Evolutionary conservation across 345 rosid genomes (phyloP), one percentile per base, ranked within the genome.

Genomic region (Geranium rotundifolium): DNA sequence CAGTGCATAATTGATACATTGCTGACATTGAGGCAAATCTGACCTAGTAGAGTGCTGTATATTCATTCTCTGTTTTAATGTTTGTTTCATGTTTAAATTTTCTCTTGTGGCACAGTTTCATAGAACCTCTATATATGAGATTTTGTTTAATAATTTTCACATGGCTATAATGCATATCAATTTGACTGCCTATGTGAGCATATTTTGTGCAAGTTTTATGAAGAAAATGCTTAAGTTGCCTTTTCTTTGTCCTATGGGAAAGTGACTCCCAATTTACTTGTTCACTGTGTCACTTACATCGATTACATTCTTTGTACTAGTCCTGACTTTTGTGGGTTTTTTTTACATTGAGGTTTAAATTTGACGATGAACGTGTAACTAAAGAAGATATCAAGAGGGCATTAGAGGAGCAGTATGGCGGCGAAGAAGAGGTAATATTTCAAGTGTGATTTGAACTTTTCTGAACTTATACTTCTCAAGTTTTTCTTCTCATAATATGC

Each of bases 341-440:
- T 57, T 29, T 29, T 10, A 57, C 29, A 19, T 17, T 57, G 55
- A 80, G 84, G 84, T 77, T 67, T 65, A 80, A 80, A 62, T 80
- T 77, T 67, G 84, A 80, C n/a, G 84, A 80, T 71, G 84, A 80
- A 58, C 63, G 84, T 65, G 84, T 80, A 61, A 80, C 84, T 23
- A 80, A 80, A 65, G 84, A 80, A 74, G 84, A 77, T 54, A 30
- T 75, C 46, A 80, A 73, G 69, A 80, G 81, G 71, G 84, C 82
- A 50, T 60, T 80, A 55, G 84, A 80, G 58, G 84, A 80, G 74
- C 84, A 80, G 67, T 80, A 80, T 49, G 84, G 84, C 17, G 84
- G 84, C 19, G 84, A 80, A 63, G 84, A 80, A 73, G 84, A 80
- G 78, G 84, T 71, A 61, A 61, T 16, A 12, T 54, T 61, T 19